phyloP scores from a whole-genome alignment of 352 stramenopile genomes.

The Pythium sp. region DNA sequence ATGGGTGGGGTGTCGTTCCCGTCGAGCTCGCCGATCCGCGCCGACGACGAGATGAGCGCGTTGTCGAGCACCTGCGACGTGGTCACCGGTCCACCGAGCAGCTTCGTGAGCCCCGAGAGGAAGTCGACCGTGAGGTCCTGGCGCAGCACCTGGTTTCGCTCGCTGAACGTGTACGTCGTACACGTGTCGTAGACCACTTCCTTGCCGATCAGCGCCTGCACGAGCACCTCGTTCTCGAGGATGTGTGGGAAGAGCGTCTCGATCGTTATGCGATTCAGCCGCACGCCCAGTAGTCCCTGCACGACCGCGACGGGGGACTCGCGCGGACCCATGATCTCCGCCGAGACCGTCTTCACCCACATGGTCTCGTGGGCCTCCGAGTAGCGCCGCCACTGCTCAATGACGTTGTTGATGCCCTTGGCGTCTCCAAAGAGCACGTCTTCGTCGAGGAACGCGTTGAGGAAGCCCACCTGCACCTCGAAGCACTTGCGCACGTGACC shows the following conservation, averaged over 20 bases:
- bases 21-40: slow-evolving; percentile 14
- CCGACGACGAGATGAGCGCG: slow-evolving; percentile 34
- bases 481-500: slow-evolving; percentile 38
- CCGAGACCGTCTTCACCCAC: slow-evolving; percentile 27
- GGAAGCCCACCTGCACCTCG: slow-evolving; percentile 52
- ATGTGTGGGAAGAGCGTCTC: slow-evolving; percentile 69
- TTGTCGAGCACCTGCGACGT: slow-evolving; percentile 33
- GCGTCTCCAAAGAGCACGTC: slow-evolving; percentile 39
- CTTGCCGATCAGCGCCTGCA: slow-evolving; percentile 51
- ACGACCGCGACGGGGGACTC: slow-evolving; percentile 53
- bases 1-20: background rate
- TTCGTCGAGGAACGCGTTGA: slow-evolving; percentile 45
- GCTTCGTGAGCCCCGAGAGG: slow-evolving; percentile 35
- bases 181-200: slow-evolving; percentile 52
- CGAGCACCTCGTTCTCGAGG: slow-evolving; percentile 46
- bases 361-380: slow-evolving; percentile 49
- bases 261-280: slow-evolving; percentile 50
- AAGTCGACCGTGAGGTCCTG: slow-evolving; percentile 63
- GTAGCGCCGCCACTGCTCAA: slow-evolving; percentile 68
- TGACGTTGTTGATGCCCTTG: slow-evolving; percentile 33
- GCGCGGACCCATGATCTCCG: slow-evolving; percentile 43
- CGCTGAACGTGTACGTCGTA: slow-evolving; percentile 58
- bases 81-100: slow-evolving; percentile 26
- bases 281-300: slow-evolving; percentile 35
- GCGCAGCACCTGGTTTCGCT: slow-evolving; percentile 41